Percentiles rank a stretch among this genome's conserved stretches.
These are phyloP conservation scores for Ulmus americana DNA, from an alignment of 331 rosid genomes.

Conservation along the genomic window DNA sequence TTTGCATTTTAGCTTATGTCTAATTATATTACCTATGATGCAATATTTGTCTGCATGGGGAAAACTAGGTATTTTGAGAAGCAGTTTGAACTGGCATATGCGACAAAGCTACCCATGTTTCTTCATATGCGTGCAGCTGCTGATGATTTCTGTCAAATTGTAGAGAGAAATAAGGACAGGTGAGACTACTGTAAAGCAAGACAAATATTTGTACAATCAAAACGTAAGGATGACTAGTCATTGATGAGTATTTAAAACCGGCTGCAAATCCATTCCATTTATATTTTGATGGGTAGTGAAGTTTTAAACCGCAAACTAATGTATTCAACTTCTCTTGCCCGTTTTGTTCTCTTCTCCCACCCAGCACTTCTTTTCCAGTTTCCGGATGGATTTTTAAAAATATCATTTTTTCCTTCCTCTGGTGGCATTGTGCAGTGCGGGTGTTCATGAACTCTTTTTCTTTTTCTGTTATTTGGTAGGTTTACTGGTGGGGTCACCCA, in stretches of 20 bases:
- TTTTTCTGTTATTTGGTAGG: conserved; percentile 39
- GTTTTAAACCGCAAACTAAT: background rate
- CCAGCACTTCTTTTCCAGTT: background rate
- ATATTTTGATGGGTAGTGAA: background rate
- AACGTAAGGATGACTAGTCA: background rate
- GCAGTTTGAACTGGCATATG: conserved; percentile 78
- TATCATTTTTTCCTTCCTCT: background rate
- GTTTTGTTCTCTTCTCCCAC: too few species aligned
- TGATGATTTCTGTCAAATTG: conserved; percentile 78
- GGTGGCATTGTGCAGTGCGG: conserved; percentile 15
- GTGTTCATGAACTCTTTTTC: conserved; percentile 5
- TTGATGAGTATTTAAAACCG: background rate
- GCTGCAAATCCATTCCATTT: conserved; percentile 3
- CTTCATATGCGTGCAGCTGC: conserved; percentile 96
- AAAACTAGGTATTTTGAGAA: conserved; percentile 76
- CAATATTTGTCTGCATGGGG: conserved; percentile 10
- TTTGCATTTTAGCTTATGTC: background rate
- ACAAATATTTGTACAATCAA: conserved; percentile 15
- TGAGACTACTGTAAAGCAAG: conserved; percentile 24
- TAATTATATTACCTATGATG: conserved; percentile 2
- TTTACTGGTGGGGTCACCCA: conserved; percentile 78
- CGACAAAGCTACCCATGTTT: conserved; percentile 86
- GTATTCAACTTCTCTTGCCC: background rate
- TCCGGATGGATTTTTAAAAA: background rate
- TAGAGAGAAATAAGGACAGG: conserved; percentile 72